Percentiles rank a stretch among this genome's conserved stretches.
Evolutionary conservation across 2,329 filamentous ascomycete genomes (phyloP).

Genomic region (Fusarium sp.): DNA sequence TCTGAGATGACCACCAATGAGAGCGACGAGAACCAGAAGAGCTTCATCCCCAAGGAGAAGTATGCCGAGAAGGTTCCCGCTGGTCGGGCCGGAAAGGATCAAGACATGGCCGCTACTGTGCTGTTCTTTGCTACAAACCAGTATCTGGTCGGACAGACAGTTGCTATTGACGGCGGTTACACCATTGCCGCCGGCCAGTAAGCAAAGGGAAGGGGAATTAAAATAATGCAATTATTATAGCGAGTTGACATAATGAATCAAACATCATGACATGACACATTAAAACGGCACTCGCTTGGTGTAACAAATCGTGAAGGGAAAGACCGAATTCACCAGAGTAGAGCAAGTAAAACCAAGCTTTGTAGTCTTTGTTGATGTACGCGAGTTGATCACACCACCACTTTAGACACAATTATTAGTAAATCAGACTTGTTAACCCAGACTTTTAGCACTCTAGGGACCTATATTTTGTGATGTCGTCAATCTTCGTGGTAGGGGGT

Average conservation of each 20-base stretch:
- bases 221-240: constrained; percentile 9
- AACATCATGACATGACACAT: neutral
- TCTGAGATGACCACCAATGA: constrained; percentile 77
- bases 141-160: constrained; percentile 60
- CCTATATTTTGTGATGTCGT: too few relatives aligned
- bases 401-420: too few relatives aligned
- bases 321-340: too few relatives aligned
- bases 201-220: neutral
- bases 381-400: too few relatives aligned
- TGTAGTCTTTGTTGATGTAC: too few relatives aligned
- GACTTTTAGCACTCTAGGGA: too few relatives aligned
- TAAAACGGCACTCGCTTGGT: neutral
- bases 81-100: constrained; percentile 74
- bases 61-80: constrained; percentile 74
- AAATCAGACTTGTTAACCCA: too few relatives aligned
- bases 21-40: constrained; percentile 66
- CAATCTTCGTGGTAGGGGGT: too few relatives aligned
- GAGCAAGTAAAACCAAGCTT: too few relatives aligned
- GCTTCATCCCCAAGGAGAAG: constrained; percentile 68
- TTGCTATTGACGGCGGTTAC: constrained; percentile 62
- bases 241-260: constrained; percentile 10
- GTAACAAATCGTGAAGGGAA: too few relatives aligned
- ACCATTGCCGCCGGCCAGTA: constrained; percentile 54
- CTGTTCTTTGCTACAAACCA: constrained; percentile 65
- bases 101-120: constrained; percentile 78